These are phyloP conservation scores for Scutellaria minor DNA, from an alignment of 257 asterid species.

Conservation along the genomic window DNA sequence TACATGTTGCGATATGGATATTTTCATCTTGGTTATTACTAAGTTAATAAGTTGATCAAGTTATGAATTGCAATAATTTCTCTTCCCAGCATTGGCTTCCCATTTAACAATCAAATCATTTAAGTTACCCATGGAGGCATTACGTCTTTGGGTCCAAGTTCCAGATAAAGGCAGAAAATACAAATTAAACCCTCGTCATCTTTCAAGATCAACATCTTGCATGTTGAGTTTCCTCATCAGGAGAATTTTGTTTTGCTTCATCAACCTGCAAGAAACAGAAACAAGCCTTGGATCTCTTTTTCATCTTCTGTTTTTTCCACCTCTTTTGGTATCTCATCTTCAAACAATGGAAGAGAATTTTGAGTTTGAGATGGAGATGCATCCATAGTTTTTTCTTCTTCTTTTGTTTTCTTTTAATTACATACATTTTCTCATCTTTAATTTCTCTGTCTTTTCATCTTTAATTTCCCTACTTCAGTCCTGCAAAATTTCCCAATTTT, in stretches of 20 bases:
- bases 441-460: too few relatives aligned
- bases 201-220: too few relatives aligned
- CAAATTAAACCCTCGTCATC: too few relatives aligned
- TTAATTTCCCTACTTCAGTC: too few relatives aligned
- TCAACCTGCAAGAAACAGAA: slow-evolving; percentile 36
- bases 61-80: background rate
- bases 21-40: too few relatives aligned
- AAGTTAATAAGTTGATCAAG: slow-evolving; percentile 2
- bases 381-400: slow-evolving; percentile 30
- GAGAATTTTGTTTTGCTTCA: slow-evolving; percentile 15
- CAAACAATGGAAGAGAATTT: slow-evolving; percentile 42
- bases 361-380: slow-evolving; percentile 5
- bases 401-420: background rate
- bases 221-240: slow-evolving; percentile 35
- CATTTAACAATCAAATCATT: slow-evolving; percentile 15
- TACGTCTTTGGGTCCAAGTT: slow-evolving; percentile 44
- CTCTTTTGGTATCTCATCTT: slow-evolving; percentile 44
- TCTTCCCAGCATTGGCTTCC: background rate
- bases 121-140: slow-evolving; percentile 57
- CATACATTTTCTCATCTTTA: too few relatives aligned
- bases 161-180: slow-evolving; percentile 41
- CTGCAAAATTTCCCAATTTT: too few relatives aligned
- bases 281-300: background rate
- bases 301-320: slow-evolving; percentile 46
- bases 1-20: too few relatives aligned